Base-by-base conservation (phyloP, 2,329 filamentous ascomycete genomes). In the Aspergillus sp. region DNA sequence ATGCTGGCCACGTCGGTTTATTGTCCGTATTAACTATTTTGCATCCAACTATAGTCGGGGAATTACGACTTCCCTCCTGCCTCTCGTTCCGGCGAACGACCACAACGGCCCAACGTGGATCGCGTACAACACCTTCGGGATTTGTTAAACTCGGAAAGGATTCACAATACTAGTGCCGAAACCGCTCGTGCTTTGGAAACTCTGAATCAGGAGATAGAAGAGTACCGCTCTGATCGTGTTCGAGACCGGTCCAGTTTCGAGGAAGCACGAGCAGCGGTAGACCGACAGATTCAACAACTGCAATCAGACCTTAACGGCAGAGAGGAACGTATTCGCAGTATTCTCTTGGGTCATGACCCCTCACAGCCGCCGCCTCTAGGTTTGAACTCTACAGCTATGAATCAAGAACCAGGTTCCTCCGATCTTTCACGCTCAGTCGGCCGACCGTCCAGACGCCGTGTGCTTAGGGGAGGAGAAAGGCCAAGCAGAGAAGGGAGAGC, bases 61-160 rank as follows among this genome's bases (percentile, higher is more conserved):
- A 70, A 68, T 45, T 66, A 69, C 60, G 67, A 69, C 53, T 62
- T 65, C 47, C 67, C 68, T 42, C 64, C 65, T 42, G 67, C 66
- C 41, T 67, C 65, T 43, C 60, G 56, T 19, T 33, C 53, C 35
- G 49, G 54, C 42, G 53, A 60, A 46, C 54, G 58, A 46, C 52
- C 52, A 27, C 40, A 49, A 9, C 49, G 40, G 39, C 52, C 55
- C 42, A 55, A 56, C 42, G 48, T 49, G 31, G 51, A 60, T 29
- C 54, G 59, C 34, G 49, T 67, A 10, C 61, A 67, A 33, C 58
- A 68, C 52, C 55, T 72, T 19, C 66, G 67, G 42, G 60, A 65
- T 37, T 46, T 71, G 32, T 51, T 72, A 29, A 59, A 54, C 36
- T 64, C 66, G 12, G 64, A 67, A 36, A 63, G 62, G 12, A 61